Percentiles rank a stretch among this genome's conserved stretches.
These are phyloP conservation scores for Saccharum hybrid DNA, from an alignment of 202 grass and related monocot genomes.

Conservation along the genomic window DNA sequence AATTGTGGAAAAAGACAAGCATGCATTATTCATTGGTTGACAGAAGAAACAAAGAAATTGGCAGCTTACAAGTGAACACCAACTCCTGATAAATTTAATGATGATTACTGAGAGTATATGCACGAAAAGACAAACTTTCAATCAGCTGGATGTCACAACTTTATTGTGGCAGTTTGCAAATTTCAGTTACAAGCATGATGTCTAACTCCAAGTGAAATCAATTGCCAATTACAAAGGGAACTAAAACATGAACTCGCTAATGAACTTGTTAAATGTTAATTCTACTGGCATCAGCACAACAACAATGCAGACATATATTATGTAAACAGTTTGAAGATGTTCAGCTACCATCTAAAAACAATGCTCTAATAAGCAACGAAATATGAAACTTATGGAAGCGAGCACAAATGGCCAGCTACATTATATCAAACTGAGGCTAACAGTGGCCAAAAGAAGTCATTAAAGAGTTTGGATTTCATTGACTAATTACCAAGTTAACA, in stretches of 20 bases:
- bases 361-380: background rate
- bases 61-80: constrained; percentile 9
- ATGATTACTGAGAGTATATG: background rate
- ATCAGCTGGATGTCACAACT: background rate
- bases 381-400: background rate
- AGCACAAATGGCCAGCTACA: background rate
- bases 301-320: constrained; percentile 6
- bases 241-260: background rate
- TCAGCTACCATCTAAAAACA: background rate
- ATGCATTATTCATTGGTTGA: constrained; percentile 5
- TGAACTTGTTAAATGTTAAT: background rate
- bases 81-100: constrained; percentile 14
- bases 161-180: background rate
- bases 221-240: background rate
- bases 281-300: constrained; percentile 2
- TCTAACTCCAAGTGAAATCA: background rate
- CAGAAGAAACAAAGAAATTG: constrained; percentile 25
- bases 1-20: background rate
- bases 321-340: constrained; percentile 15
- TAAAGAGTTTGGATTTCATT: background rate
- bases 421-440: constrained; percentile 1
- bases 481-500: constrained; percentile 42
- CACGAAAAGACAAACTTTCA: background rate
- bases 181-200: constrained; percentile 36
- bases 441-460: constrained; percentile 8